Evolutionary conservation across 805 yeast genomes (phyloP), one percentile per base, ranked within the genome.

Genomic region (Metschnikowia continentalis): DNA sequence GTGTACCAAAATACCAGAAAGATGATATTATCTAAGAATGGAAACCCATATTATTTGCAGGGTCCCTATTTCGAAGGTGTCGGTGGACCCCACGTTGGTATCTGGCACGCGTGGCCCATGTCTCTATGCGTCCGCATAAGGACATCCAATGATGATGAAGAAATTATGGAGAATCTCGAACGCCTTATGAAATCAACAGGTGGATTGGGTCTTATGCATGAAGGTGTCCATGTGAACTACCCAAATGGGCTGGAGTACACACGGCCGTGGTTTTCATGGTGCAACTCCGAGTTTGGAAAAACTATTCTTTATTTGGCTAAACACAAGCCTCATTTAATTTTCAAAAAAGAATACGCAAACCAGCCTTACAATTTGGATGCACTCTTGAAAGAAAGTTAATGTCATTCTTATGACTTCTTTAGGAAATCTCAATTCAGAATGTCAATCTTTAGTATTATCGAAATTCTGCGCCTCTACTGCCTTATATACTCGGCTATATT

Each of bases 231-330:
- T 51, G 95, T 89, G 8, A 76, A 83, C 57, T 69, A 76, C 5
- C 71, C 71, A 2, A 52, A 56, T 1, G 83, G 81, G 1, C 50
- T 53, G 8, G 67, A 66, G n/a, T 90, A 67, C 63, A 87, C 96
- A 0, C 72, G 97, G 53, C 80, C 94, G 2, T 90, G 97, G 97
- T 90, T 90, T 71, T 86, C 96, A 5, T 90, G 97, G 97, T 87
- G 95, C 58, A 90, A 90, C 63, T 83, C 95, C 1, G 96, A 90
- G 67, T 88, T 90, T 69, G 96, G 90, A 19, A 88, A 88, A 66
- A 85, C 95, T 0, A 84, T 90, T n/a, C 65, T 90, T 42, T 85
- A 88, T 59, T 69, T 90, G 54, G 90, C 92, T 2, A 69, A 76
- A 51, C 71, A 86, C 47, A 87, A 86, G 62, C 96, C 96, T 0